Conservation (phyloP, 208 protist species). For the Crithidia expoeki region DNA sequence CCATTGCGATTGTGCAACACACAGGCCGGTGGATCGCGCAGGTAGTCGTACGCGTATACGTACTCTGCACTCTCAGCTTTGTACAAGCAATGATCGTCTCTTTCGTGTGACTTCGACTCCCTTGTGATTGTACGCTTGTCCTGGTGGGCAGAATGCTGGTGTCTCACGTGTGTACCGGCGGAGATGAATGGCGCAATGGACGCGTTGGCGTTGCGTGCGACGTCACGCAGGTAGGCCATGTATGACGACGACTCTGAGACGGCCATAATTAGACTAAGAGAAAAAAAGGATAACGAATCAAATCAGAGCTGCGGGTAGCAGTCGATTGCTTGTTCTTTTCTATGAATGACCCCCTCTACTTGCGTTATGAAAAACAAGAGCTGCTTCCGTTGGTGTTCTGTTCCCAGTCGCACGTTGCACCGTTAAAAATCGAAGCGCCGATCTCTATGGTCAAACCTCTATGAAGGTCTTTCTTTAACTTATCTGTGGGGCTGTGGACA, state of each 20-base stretch:
- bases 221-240: slow-evolving; percentile 32
- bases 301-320: too few relatives aligned
- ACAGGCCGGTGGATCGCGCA: slow-evolving; percentile 15
- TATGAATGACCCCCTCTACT: too few relatives aligned
- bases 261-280: slow-evolving; percentile 8
- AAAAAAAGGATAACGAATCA: not conserved
- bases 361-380: too few relatives aligned
- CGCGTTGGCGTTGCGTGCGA: slow-evolving; percentile 18
- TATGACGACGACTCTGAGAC: slow-evolving; percentile 22
- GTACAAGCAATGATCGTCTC: not conserved
- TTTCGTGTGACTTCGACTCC: not conserved
- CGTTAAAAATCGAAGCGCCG: too few relatives aligned
- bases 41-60: slow-evolving; percentile 25
- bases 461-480: too few relatives aligned
- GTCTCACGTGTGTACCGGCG: not conserved
- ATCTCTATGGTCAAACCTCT: too few relatives aligned
- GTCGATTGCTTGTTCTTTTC: too few relatives aligned
- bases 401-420: too few relatives aligned
- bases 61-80: not conserved
- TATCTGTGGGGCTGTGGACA: too few relatives aligned
- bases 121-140: not conserved
- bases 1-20: not conserved
- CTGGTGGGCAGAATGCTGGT: not conserved
- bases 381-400: too few relatives aligned
- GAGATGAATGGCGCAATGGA: not conserved